Conservation (phyloP, 768 basidiomycete species). For the Tephrocybe sp. region DNA sequence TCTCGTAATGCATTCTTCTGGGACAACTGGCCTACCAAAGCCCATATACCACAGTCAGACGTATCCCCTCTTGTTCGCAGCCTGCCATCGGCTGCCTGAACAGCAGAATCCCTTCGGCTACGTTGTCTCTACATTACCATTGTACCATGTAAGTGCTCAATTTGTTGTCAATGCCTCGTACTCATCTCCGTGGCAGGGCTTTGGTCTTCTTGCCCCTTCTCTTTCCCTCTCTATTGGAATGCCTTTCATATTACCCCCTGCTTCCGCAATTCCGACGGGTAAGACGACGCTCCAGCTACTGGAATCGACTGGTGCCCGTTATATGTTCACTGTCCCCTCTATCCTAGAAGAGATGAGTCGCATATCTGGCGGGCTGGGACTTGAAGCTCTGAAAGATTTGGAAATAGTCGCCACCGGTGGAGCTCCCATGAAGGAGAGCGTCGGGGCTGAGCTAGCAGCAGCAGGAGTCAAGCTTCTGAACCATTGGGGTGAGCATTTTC, state of each 20-base stretch:
- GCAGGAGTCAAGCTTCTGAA: constrained; percentile 37
- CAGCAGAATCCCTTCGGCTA: constrained; percentile 27
- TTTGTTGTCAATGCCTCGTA: background rate
- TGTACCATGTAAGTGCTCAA: constrained; percentile 34
- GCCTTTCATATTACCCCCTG: constrained; percentile 35
- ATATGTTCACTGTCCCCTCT: constrained; percentile 38
- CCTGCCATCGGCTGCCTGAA: constrained; percentile 34
- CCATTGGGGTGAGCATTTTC: constrained; percentile 41
- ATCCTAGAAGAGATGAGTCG: constrained; percentile 36
- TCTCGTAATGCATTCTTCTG: constrained; percentile 49
- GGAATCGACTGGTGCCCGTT: constrained; percentile 27
- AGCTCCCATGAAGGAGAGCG: constrained; percentile 37
- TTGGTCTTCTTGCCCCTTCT: constrained; percentile 34
- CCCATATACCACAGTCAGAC: constrained; percentile 37
- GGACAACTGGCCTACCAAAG: constrained; percentile 52
- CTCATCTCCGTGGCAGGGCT: constrained; percentile 25
- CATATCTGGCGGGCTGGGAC: constrained; percentile 22
- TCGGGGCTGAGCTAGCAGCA: constrained; percentile 27
- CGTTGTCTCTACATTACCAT: constrained; percentile 36
- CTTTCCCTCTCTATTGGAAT: constrained; percentile 37
- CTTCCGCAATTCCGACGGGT: constrained; percentile 35
- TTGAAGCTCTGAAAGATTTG: constrained; percentile 28
- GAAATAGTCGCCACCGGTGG: constrained; percentile 38
- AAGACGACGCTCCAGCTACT: constrained; percentile 24
- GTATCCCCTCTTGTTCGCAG: constrained; percentile 32